A percentile compares a stretch with the other conserved stretches of the same genome.
Evolutionary conservation across 306 rosid species (phyloP).

Genomic region (Medicago lupulina): DNA sequence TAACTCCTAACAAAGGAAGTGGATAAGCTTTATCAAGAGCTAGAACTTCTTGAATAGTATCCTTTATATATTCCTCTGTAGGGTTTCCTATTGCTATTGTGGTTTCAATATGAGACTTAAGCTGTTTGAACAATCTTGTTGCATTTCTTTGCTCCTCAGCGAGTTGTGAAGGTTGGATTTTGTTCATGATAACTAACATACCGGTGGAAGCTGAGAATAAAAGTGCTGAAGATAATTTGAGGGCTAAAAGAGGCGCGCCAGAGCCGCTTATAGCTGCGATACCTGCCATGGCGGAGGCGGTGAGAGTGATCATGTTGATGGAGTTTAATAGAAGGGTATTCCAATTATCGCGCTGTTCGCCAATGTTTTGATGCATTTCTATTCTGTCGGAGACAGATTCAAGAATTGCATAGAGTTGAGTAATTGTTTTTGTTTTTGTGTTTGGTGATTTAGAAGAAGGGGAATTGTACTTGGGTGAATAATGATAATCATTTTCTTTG

Average conservation of each 20-base stretch:
- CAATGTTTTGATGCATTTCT: constrained; percentile 77
- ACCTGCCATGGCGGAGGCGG: constrained; percentile 70
- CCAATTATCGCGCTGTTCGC: constrained; percentile 78
- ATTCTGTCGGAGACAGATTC: constrained; percentile 72
- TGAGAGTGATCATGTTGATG: constrained; percentile 79
- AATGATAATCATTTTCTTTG: constrained; percentile 21
- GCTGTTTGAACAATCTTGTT: constrained; percentile 63
- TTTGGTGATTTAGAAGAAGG: background rate
- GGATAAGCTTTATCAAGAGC: constrained; percentile 84
- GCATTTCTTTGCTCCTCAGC: constrained; percentile 92
- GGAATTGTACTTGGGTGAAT: background rate
- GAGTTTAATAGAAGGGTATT: constrained; percentile 74
- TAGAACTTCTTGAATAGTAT: constrained; percentile 56
- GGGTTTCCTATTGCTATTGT: constrained; percentile 44
- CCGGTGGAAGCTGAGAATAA: constrained; percentile 80
- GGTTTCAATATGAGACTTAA: constrained; percentile 60
- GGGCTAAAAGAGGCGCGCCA: constrained; percentile 49
- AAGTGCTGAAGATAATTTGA: constrained; percentile 63
- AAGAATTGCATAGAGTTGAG: constrained; percentile 63
- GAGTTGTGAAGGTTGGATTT: constrained; percentile 86
- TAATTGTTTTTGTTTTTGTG: constrained; percentile 29
- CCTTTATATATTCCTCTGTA: constrained; percentile 52
- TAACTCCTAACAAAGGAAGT: constrained; percentile 77
- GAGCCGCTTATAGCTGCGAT: constrained; percentile 44
- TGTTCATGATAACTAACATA: constrained; percentile 65